Percentiles rank a stretch among this genome's conserved stretches.
Conservation (phyloP, 2,329 filamentous ascomycete genomes). For the Nothomitra cinnamomea region DNA sequence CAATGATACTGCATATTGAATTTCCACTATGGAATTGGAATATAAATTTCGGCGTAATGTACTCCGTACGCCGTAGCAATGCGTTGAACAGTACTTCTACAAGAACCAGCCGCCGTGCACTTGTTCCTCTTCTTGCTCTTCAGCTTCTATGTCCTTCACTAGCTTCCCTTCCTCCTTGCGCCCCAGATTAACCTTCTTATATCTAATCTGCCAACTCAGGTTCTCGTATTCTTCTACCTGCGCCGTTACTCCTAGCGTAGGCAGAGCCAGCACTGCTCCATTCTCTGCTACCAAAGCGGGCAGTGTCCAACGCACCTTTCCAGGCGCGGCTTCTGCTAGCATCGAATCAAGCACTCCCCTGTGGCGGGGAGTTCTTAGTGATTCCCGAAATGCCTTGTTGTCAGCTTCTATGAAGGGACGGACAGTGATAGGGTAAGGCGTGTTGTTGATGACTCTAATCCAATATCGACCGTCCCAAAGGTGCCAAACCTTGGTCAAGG, state of each 20-base stretch:
- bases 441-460: constrained; percentile 28
- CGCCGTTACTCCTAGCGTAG: constrained; percentile 14
- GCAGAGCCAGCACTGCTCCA: constrained; percentile 16
- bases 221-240: constrained; percentile 7
- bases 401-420: constrained; percentile 23
- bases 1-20: no score
- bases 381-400: constrained; percentile 12
- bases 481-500: constrained; percentile 16
- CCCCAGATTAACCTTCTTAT: constrained; percentile 14
- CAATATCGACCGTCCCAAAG: constrained; percentile 41
- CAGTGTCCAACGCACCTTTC: constrained; percentile 24
- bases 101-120: no score
- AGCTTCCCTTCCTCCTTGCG: not conserved
- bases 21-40: no score
- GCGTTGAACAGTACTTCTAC: no score
- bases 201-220: constrained; percentile 13
- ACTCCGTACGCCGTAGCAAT: no score
- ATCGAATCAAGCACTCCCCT: constrained; percentile 9
- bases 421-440: constrained; percentile 19
- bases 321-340: constrained; percentile 19
- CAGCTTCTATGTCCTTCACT: no score
- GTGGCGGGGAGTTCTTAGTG: constrained; percentile 4
- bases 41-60: no score
- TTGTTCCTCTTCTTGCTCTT: no score
- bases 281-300: not conserved